phyloP scores from a whole-genome alignment of 495 filamentous ascomycete genomes.

The Sporormia fimetaria region DNA sequence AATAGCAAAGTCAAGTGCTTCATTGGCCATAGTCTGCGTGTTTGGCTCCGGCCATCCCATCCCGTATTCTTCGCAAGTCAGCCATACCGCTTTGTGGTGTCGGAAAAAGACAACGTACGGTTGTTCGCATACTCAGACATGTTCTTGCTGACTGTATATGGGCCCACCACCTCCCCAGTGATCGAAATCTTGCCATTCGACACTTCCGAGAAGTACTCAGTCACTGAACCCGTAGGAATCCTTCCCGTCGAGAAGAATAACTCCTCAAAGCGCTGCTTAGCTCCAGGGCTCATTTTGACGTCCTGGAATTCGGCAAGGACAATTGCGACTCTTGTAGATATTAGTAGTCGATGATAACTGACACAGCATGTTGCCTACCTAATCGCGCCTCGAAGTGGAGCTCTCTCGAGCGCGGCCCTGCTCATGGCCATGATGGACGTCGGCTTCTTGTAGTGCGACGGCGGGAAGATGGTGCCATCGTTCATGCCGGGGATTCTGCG shows the following conservation, averaged over 20 bases:
- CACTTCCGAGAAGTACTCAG: slow-evolving; percentile 14
- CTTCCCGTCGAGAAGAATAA: slow-evolving; percentile 17
- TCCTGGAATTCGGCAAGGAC: slow-evolving; percentile 14
- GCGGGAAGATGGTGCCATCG: slow-evolving; percentile 16
- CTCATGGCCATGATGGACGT: slow-evolving; percentile 6
- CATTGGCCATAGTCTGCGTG: slow-evolving; percentile 11
- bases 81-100: neutral
- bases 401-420: slow-evolving; percentile 11
- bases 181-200: slow-evolving; percentile 10
- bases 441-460: slow-evolving; percentile 7
- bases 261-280: slow-evolving; percentile 11
- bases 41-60: slow-evolving; percentile 9
- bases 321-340: slow-evolving; percentile 4
- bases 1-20: slow-evolving; percentile 1
- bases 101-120: neutral
- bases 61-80: slow-evolving; percentile 1
- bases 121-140: slow-evolving; percentile 14
- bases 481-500: slow-evolving; percentile 9
- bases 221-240: slow-evolving; percentile 13
- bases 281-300: slow-evolving; percentile 10
- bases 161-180: slow-evolving; percentile 15
- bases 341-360: neutral
- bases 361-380: neutral
- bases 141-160: slow-evolving; percentile 16
- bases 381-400: slow-evolving; percentile 6